Percentiles rank a stretch among this genome's conserved stretches.
Conservation (phyloP, 257 asterid genomes). For the Misopates orontium region DNA sequence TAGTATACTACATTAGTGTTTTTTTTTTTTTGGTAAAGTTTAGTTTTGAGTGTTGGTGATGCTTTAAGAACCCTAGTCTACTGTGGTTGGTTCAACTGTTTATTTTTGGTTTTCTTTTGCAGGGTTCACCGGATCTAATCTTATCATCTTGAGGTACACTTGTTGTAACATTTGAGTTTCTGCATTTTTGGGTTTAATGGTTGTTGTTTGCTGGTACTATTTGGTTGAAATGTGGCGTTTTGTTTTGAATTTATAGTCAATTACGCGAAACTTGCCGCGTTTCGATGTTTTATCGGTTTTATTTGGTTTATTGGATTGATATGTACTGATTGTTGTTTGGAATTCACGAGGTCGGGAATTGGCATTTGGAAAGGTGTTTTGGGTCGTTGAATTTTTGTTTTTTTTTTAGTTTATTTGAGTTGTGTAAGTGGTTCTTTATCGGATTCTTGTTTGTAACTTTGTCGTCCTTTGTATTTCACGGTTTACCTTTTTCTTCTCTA, state of each 20-base stretch:
- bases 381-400: too few relatives aligned
- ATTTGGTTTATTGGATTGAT: conserved; percentile 11
- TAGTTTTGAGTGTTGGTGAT: background rate
- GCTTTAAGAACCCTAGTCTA: conserved; percentile 38
- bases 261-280: conserved; percentile 1
- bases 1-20: too few relatives aligned
- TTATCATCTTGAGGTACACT: conserved; percentile 30
- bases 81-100: too few relatives aligned
- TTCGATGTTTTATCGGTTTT: background rate
- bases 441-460: conserved; percentile 1
- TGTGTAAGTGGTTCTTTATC: conserved; percentile 13
- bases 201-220: background rate
- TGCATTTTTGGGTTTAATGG: background rate
- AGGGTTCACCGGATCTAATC: conserved; percentile 53
- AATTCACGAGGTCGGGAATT: background rate
- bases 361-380: too few relatives aligned
- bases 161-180: background rate
- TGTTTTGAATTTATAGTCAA: background rate
- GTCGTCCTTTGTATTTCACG: background rate
- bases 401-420: background rate
- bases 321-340: background rate
- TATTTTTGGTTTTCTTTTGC: conserved; percentile 20
- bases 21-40: background rate
- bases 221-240: background rate
- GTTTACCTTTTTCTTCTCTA: background rate